Conservation (phyloP, 176 grass and related monocot genomes). For the Aegilops longissima region DNA sequence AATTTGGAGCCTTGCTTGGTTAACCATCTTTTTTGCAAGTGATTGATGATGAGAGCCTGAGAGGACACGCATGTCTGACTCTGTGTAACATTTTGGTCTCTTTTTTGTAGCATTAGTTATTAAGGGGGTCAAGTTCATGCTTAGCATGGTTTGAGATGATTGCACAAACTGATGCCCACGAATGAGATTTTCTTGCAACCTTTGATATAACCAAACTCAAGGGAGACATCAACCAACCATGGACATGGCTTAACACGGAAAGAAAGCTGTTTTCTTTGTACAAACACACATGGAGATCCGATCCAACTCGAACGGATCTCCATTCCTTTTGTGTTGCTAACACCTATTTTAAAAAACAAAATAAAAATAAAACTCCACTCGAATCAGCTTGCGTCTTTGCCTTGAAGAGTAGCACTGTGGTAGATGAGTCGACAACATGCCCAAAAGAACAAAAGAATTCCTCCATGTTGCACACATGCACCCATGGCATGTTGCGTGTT, state of each 20-base stretch:
- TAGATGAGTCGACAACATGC: slow-evolving; percentile 19
- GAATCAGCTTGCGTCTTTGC: not conserved
- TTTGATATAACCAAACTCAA: slow-evolving; percentile 16
- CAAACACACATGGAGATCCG: slow-evolving; percentile 56
- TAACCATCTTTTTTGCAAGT: not conserved
- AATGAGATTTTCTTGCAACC: slow-evolving; percentile 7
- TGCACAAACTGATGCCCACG: not conserved
- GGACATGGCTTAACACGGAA: slow-evolving; percentile 31
- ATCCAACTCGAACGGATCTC: slow-evolving; percentile 40
- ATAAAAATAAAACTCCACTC: not conserved
- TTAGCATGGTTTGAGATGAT: not conserved
- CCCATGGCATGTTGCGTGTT: slow-evolving; percentile 2
- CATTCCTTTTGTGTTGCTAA: slow-evolving; percentile 44
- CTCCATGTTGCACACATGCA: slow-evolving; percentile 33
- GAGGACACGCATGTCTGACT: not conserved
- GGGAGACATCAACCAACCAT: slow-evolving; percentile 15
- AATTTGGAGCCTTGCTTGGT: not conserved
- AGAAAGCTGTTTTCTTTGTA: slow-evolving; percentile 40
- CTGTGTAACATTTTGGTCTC: not conserved
- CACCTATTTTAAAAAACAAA: slow-evolving; percentile 9
- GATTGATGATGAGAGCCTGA: not conserved
- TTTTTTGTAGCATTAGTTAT: too few relatives aligned
- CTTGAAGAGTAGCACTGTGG: slow-evolving; percentile 1
- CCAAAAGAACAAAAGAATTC: slow-evolving; percentile 54
- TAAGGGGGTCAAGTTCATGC: not conserved